These are phyloP conservation scores for Cymodocea nodosa DNA, from an alignment of 116 monocot genomes.

Conservation along the genomic window DNA sequence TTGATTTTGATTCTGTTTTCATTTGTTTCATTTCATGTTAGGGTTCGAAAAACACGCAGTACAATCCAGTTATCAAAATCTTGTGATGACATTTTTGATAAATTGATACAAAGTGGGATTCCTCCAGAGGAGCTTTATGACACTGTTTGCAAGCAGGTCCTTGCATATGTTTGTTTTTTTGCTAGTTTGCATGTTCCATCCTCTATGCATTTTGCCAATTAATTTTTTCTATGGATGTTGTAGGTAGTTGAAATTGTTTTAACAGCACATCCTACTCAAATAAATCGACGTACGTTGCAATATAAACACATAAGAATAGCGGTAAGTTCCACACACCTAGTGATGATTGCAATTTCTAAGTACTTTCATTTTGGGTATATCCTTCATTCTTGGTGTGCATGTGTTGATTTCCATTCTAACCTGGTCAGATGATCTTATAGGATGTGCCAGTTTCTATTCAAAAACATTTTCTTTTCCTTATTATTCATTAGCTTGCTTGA, in stretches of 20 bases:
- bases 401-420: not conserved
- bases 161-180: not conserved
- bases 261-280: conserved; percentile 97
- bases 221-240: not conserved
- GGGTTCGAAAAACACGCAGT: conserved; percentile 56
- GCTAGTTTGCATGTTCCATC: not conserved
- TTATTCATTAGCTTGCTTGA: too few species aligned
- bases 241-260: conserved; percentile 93
- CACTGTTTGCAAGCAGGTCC: conserved; percentile 79
- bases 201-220: not conserved
- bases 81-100: conserved; percentile 75
- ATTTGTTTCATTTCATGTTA: conserved; percentile 11
- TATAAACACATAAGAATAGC: conserved; percentile 89
- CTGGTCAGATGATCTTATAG: too few species aligned
- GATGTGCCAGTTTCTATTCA: too few species aligned
- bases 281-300: conserved; percentile 88
- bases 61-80: conserved; percentile 52
- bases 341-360: not conserved
- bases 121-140: conserved; percentile 55
- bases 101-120: conserved; percentile 72
- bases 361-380: too few species aligned
- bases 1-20: not conserved
- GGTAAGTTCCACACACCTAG: conserved; percentile 24
- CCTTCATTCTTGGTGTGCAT: not conserved
- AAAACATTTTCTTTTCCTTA: too few species aligned